Evolutionary conservation across 805 yeast genomes (phyloP).

Genomic region (Ogataea sp.): DNA sequence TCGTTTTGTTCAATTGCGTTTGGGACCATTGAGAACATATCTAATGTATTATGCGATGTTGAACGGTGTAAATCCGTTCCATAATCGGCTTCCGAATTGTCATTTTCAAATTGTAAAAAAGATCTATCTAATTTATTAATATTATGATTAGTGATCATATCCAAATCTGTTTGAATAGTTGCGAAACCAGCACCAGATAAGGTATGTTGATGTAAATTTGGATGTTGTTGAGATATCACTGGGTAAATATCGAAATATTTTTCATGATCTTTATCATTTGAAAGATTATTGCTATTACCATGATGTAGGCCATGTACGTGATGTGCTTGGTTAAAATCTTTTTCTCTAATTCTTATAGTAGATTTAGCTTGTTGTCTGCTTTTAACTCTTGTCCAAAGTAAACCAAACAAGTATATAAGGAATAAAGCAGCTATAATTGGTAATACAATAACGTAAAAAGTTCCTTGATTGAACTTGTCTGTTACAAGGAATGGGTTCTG

Average conservation of each 20-base stretch:
- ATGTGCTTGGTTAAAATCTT: no score
- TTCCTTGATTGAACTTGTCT: constrained; percentile 14
- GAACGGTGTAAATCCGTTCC: no score
- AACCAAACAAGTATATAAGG: constrained; percentile 14
- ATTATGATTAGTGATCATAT: neutral
- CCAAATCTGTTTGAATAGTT: neutral
- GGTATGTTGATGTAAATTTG: no score
- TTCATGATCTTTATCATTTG: neutral
- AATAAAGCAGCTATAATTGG: constrained; percentile 19
- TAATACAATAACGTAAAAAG: constrained; percentile 18
- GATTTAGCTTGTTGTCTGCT: neutral
- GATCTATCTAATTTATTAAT: neutral
- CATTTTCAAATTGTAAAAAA: no score
- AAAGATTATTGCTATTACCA: neutral
- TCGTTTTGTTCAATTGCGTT: no score
- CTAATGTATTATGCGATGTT: no score
- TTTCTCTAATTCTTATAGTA: no score
- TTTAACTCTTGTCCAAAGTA: neutral
- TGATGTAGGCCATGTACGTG: no score
- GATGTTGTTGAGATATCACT: neutral
- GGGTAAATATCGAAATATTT: neutral
- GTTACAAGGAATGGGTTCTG: constrained; percentile 18
- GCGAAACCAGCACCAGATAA: no score
- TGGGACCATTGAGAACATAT: no score
- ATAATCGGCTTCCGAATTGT: no score